Evolutionary conservation across 2,329 filamentous ascomycete species (phyloP), one percentile per base, ranked within the genome.

Genomic region (Eurotiales sp.): DNA sequence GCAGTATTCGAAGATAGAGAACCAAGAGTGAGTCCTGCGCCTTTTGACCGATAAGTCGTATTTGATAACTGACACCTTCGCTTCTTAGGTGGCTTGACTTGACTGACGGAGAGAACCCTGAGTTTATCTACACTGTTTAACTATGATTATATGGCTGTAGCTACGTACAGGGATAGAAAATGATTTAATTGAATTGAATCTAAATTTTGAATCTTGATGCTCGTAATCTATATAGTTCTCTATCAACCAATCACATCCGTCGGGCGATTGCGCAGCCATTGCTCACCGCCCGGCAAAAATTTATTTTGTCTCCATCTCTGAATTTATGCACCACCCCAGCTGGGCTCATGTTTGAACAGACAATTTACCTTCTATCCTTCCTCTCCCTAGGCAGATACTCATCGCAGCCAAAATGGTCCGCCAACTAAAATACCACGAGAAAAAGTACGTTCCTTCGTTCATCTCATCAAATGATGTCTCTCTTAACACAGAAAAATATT

Each of bases 391-490:
- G n/a, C n/a, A n/a, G n/a, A n/a, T n/a, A n/a, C n/a, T n/a, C n/a
- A n/a, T 14, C 17, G 17, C n/a, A n/a, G 2, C n/a, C 39, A 53
- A 41, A 23, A 97, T 97, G 93, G 90, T 95, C 61, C 87, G 93
- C 63, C 90, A 95, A 77, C 84, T 99, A 67, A 97, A 96, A 75
- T 83, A 95, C 74, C 92, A 96, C 74, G 93, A 99, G 84, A 84
- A 93, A 69, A 95, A 93, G 80, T 76, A 58, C 46, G 63, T 62
- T 43, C 27, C 25, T n/a, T 32, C 43, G 8, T 7, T 34, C n/a
- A n/a, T n/a, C n/a, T n/a, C n/a, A n/a, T n/a, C n/a, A n/a, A n/a
- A n/a, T n/a, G n/a, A n/a, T n/a, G n/a, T 3, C 12, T 11, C 21
- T 29, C 17, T 36, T 36, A 37, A 11, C 39, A 46, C 36, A 49